Percentiles rank a stretch among this genome's conserved stretches.
These are phyloP conservation scores for Magnolia kwangsiensis DNA, from an alignment of 164 flowering plant genomes.

Conservation along the genomic window DNA sequence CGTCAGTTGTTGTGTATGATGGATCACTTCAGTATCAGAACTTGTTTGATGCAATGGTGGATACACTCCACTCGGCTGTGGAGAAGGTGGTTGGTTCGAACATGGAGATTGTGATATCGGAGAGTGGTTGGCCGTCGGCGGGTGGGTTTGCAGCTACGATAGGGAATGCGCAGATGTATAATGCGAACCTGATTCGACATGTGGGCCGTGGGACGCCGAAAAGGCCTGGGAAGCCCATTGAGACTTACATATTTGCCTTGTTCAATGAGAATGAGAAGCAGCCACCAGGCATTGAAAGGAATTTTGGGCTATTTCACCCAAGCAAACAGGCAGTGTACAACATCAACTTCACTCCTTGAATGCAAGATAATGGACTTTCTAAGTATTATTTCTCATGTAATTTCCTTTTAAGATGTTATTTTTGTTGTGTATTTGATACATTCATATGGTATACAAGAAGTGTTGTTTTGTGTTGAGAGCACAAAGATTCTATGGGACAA, in stretches of 20 bases:
- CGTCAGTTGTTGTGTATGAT: slow-evolving; percentile 10
- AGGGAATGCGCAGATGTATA: slow-evolving; percentile 15
- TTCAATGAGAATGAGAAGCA: slow-evolving; percentile 17
- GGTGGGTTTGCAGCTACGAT: slow-evolving; percentile 9
- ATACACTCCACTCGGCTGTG: slow-evolving; percentile 22
- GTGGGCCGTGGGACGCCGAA: slow-evolving; percentile 12
- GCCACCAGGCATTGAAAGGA: background rate
- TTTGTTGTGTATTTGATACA: background rate
- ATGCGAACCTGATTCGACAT: slow-evolving; percentile 8
- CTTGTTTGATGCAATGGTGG: slow-evolving; percentile 33
- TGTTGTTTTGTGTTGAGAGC: no score
- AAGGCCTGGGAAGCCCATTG: slow-evolving; percentile 6
- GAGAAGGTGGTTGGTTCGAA: slow-evolving; percentile 5
- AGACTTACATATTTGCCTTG: slow-evolving; percentile 16
- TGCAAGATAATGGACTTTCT: background rate
- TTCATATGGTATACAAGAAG: no score
- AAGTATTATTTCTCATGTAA: background rate
- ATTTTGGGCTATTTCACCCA: slow-evolving; percentile 20
- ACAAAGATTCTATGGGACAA: no score
- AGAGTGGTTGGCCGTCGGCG: slow-evolving; percentile 20
- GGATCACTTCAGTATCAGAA: slow-evolving; percentile 24
- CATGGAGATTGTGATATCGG: slow-evolving; percentile 8
- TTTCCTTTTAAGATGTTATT: background rate
- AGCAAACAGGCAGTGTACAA: slow-evolving; percentile 9
- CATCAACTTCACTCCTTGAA: background rate